A percentile compares a stretch with the other conserved stretches of the same genome.
These are phyloP conservation scores for Moelleriella libera DNA, from an alignment of 2,329 filamentous ascomycete genomes.

Conservation along the genomic window DNA sequence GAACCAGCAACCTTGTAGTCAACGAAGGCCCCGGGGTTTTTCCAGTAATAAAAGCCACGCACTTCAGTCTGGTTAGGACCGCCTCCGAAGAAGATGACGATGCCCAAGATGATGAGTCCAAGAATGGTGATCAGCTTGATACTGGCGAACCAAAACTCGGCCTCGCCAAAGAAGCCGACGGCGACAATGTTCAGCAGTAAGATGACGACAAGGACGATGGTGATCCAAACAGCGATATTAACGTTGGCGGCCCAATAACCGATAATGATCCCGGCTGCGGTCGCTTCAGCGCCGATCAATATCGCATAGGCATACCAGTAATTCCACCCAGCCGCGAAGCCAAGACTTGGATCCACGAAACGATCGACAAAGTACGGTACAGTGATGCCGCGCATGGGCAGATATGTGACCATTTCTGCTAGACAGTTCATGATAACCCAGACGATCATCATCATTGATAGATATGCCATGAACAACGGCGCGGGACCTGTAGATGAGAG, in stretches of 20 bases:
- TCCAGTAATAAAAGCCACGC: constrained; percentile 27
- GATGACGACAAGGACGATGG: constrained; percentile 39
- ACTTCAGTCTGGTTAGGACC: constrained; percentile 33
- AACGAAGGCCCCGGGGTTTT: constrained; percentile 27
- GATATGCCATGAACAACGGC: constrained; percentile 56
- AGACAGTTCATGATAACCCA: constrained; percentile 40
- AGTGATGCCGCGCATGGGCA: constrained; percentile 41
- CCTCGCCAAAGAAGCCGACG: constrained; percentile 43
- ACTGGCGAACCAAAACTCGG: constrained; percentile 47
- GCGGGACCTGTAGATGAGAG: constrained; percentile 44
- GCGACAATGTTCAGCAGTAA: constrained; percentile 42
- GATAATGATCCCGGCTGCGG: constrained; percentile 42
- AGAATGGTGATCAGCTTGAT: constrained; percentile 46
- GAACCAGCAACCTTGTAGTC: constrained; percentile 29
- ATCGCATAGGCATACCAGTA: constrained; percentile 51
- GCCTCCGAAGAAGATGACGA: constrained; percentile 43
- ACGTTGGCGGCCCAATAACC: constrained; percentile 44
- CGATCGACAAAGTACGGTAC: constrained; percentile 41
- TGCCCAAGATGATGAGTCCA: constrained; percentile 39
- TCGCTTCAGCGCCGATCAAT: constrained; percentile 41
- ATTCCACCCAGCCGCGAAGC: constrained; percentile 45
- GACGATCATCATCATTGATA: constrained; percentile 38
- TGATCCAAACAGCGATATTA: constrained; percentile 43
- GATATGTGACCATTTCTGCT: constrained; percentile 39
- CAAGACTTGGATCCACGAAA: constrained; percentile 39